These are phyloP conservation scores for Suillus americanus DNA, from an alignment of 768 basidiomycete genomes.

Conservation along the genomic window DNA sequence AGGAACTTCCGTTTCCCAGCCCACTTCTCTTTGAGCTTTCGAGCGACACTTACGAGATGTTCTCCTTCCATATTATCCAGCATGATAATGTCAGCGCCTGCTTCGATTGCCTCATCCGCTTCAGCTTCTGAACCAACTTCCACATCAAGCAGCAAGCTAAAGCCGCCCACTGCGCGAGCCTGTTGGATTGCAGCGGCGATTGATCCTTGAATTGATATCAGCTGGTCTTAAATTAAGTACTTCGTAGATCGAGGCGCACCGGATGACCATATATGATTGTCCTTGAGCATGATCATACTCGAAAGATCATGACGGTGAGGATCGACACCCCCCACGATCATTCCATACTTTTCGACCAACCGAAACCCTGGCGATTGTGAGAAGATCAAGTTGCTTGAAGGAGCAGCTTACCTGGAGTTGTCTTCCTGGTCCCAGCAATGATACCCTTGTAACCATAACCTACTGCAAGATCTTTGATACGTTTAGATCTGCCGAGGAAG, in stretches of 20 bases:
- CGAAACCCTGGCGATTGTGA: constrained; percentile 69
- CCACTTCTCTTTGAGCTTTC: constrained; percentile 77
- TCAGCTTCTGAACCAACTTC: constrained; percentile 88
- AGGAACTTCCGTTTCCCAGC: constrained; percentile 77
- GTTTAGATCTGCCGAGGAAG: constrained; percentile 63
- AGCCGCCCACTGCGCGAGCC: constrained; percentile 89
- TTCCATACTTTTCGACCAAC: constrained; percentile 96
- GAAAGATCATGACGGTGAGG: constrained; percentile 95
- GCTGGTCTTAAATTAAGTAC: neutral
- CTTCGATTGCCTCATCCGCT: constrained; percentile 95
- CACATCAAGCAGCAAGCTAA: constrained; percentile 88
- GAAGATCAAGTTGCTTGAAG: neutral
- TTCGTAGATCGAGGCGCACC: constrained; percentile 43
- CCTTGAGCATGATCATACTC: constrained; percentile 99
- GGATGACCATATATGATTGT: constrained; percentile 98
- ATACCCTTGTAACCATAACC: constrained; percentile 81
- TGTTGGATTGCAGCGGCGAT: constrained; percentile 85
- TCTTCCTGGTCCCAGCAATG: constrained; percentile 95
- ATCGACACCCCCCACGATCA: constrained; percentile 97
- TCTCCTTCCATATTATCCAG: constrained; percentile 89
- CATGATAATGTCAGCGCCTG: constrained; percentile 95
- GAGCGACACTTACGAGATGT: constrained; percentile 66
- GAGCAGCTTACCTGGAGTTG: constrained; percentile 69
- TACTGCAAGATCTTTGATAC: constrained; percentile 74
- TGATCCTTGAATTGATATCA: constrained; percentile 55